A percentile compares a stretch with the other conserved stretches of the same genome.
Conservation (phyloP, 139 green algal genomes). For the Ettlia oleoabundans region DNA sequence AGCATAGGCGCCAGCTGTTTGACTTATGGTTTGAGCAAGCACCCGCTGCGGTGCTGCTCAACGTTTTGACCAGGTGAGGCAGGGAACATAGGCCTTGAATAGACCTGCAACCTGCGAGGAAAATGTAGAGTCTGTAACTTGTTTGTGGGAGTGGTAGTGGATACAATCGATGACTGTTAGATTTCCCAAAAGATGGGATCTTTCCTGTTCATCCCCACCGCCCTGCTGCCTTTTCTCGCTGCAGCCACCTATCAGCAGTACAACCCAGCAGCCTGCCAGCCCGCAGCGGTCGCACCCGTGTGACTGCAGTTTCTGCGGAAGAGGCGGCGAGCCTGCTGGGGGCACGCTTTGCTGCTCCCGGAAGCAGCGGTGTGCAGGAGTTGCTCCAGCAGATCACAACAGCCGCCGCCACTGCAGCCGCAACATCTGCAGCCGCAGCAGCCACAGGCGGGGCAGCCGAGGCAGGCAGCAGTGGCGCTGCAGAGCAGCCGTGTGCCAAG, state of each 20-base stretch:
- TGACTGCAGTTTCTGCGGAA: conserved; percentile 42
- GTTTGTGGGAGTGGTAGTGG: no score
- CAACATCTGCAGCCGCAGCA: conserved; percentile 5
- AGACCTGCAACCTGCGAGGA: neutral
- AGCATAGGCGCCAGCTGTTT: conserved; percentile 28
- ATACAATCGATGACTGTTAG: no score
- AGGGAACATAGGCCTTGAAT: neutral
- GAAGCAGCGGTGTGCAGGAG: conserved; percentile 26
- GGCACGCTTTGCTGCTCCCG: conserved; percentile 41
- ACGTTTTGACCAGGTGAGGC: conserved; percentile 21
- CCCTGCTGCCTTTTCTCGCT: no score
- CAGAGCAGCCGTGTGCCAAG: no score
- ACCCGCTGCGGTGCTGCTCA: conserved; percentile 23
- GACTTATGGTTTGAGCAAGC: conserved; percentile 21
- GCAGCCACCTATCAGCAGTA: conserved; percentile 58
- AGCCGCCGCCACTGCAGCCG: conserved; percentile 7
- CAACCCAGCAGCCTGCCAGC: conserved; percentile 8
- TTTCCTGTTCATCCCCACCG: no score
- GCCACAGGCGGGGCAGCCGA: no score
- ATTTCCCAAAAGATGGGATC: no score
- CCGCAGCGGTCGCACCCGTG: neutral
- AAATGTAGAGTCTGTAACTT: no score
- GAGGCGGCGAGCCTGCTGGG: conserved; percentile 37
- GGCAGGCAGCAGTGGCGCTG: neutral
- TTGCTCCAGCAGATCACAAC: conserved; percentile 35